Evolutionary conservation across 73 alveolate genomes (phyloP).

Genomic region (Tetrahymena malaccensis): DNA sequence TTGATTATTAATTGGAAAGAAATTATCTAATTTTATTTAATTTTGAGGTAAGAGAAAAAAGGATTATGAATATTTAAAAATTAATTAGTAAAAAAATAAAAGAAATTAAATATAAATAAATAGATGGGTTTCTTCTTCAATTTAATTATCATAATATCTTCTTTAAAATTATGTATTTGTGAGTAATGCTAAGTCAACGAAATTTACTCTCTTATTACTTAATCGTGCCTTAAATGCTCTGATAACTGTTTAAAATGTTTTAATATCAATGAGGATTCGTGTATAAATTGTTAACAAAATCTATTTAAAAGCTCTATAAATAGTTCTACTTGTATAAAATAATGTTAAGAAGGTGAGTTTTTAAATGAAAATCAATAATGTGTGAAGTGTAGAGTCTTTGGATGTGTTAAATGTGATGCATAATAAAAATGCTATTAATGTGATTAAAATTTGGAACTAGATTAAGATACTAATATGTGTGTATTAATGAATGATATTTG

Average conservation of each 20-base stretch:
- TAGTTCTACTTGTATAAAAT: background rate
- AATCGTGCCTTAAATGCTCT: background rate
- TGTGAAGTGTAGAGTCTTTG: background rate
- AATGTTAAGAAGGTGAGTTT: background rate
- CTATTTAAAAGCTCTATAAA: background rate
- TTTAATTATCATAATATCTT: too few relatives aligned
- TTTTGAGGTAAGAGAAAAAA: too few relatives aligned
- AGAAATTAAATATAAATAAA: too few relatives aligned
- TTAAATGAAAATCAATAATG: background rate
- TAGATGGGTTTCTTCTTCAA: too few relatives aligned
- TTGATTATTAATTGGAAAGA: too few relatives aligned
- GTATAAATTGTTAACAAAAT: background rate
- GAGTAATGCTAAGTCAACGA: background rate
- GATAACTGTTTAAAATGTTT: background rate
- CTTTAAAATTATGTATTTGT: too few relatives aligned
- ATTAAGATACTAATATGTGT: background rate
- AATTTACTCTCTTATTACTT: background rate
- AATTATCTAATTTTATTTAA: too few relatives aligned
- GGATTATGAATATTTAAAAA: too few relatives aligned
- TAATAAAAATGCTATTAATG: background rate
- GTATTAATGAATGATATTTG: background rate
- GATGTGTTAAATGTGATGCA: background rate
- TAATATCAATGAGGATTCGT: background rate
- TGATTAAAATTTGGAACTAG: background rate
- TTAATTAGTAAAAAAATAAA: too few relatives aligned